Conservation (phyloP, 345 rosid genomes). For the Salix exigua region DNA sequence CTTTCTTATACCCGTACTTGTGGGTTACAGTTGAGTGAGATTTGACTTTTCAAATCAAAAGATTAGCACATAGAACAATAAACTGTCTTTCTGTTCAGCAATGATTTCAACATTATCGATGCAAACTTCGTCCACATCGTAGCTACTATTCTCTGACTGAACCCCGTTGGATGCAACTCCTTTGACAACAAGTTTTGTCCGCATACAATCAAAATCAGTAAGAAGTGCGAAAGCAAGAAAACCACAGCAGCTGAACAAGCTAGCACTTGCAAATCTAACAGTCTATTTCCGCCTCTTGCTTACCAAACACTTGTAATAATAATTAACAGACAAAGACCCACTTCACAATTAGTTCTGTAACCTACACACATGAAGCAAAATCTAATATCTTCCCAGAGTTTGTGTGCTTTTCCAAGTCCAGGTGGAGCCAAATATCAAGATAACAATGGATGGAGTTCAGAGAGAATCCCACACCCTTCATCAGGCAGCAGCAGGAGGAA, state of each 20-base stretch:
- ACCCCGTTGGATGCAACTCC: neutral
- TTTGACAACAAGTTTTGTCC: neutral
- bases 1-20: neutral
- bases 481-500: conserved; percentile 39
- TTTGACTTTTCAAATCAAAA: neutral
- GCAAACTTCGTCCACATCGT: conserved; percentile 6
- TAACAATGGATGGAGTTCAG: conserved; percentile 76
- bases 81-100: neutral
- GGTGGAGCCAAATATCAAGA: conserved; percentile 32
- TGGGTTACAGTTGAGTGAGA: neutral
- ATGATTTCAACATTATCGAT: conserved; percentile 2
- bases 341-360: neutral
- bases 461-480: conserved; percentile 66
- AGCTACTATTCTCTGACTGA: neutral
- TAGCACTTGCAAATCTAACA: neutral
- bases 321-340: conserved; percentile 15
- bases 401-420: conserved; percentile 17
- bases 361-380: conserved; percentile 17
- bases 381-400: conserved; percentile 19
- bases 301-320: neutral
- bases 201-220: no score
- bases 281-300: neutral
- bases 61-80: neutral
- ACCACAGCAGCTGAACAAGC: neutral
- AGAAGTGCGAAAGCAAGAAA: neutral